A percentile compares a stretch with the other conserved stretches of the same genome.
phyloP scores from a whole-genome alignment of 805 yeast species.

The Starmerella roubikii region DNA sequence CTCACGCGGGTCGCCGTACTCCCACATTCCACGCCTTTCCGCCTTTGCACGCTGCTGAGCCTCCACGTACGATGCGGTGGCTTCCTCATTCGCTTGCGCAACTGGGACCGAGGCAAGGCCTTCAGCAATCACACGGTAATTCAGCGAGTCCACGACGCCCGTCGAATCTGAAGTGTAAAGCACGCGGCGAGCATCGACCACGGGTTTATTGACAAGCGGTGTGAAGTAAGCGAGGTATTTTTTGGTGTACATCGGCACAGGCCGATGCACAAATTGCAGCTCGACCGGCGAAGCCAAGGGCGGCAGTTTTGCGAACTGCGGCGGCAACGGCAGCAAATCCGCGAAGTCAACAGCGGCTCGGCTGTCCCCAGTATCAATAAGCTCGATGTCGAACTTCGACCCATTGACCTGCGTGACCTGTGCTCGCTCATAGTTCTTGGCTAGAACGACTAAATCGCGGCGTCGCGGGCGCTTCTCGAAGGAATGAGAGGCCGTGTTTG shows the following conservation, averaged over 20 bases:
- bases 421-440: constrained; percentile 40
- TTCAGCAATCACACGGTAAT: constrained; percentile 41
- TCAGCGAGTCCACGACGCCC: constrained; percentile 45
- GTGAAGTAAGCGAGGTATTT: constrained; percentile 45
- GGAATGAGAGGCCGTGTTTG: constrained; percentile 21
- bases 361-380: constrained; percentile 47
- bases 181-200: constrained; percentile 37
- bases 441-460: constrained; percentile 45
- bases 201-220: constrained; percentile 42
- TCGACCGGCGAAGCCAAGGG: constrained; percentile 10
- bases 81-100: constrained; percentile 21
- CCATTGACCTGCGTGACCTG: background rate
- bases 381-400: constrained; percentile 37
- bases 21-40: constrained; percentile 54
- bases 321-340: constrained; percentile 40
- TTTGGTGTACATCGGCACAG: constrained; percentile 45
- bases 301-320: constrained; percentile 42
- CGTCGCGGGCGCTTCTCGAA: constrained; percentile 31
- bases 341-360: constrained; percentile 27
- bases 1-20: constrained; percentile 55
- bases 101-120: constrained; percentile 46
- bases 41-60: constrained; percentile 39
- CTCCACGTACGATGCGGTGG: constrained; percentile 29
- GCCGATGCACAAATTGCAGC: constrained; percentile 41
- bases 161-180: constrained; percentile 44